Base-by-base conservation (phyloP, 768 basidiomycete species). In the Fomitopsis pulvina region DNA sequence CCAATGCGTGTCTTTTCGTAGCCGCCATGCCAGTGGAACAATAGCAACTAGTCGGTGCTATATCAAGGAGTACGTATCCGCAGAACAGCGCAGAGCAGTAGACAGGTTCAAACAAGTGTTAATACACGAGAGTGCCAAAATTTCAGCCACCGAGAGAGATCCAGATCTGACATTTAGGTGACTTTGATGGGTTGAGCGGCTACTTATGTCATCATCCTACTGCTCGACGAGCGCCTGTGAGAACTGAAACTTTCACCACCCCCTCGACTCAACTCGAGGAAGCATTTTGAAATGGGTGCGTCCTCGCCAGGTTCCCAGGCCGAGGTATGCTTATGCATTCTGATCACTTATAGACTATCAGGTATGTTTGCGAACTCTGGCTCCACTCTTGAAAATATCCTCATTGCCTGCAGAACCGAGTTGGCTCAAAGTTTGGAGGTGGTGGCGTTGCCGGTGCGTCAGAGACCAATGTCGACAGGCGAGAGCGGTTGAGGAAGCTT, bases 391-490 rank as follows among this genome's bases (percentile, higher is more conserved):
- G 2, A 21, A 38, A 39, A 1, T 25, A 14, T 21, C 34, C 12
- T 24, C 41, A 37, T 58, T 27, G 42, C 1, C 9, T 40, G n/a
- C 60, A 94, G 88, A 95, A 93, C 74, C 90, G 92, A 57, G 92
- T 94, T 27, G 92, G 92, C 22, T 91, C 87, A 45, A 96, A 94
- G 68, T 96, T 96, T 60, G 92, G 93, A 52, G 92, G 93, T 41
- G 93, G 92, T 64, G 93, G 92, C 73, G 90, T 94, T 47, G 94
- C 95, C 34, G 92, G 95, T 27, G 91, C 88, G 11, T 91, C 87
- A 21, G 96, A 98, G 71, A 86, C 85, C 28, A 96, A 97, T 64
- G 86, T 99, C 16, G 95, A 98, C 73, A 75, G 96, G 54, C 78
- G 95, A 50, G 96, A 99, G 66, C 85, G 95, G 46, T 75, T 98